Conservation (phyloP, 768 basidiomycete genomes). For the Pulveroboletus ravenelii region DNA sequence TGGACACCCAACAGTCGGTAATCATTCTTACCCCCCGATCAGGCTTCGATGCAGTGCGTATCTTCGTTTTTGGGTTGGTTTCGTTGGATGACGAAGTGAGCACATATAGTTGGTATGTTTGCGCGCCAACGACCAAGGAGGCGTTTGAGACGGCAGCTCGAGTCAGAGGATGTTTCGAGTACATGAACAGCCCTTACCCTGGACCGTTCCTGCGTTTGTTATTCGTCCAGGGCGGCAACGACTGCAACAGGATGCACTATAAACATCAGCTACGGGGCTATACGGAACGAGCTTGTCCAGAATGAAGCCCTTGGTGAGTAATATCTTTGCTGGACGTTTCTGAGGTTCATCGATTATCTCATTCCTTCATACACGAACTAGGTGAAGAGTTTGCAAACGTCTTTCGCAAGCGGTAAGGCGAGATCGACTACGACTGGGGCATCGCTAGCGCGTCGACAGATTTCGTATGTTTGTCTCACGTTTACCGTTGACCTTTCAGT, state of each 20-base stretch:
- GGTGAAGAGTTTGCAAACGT: constrained; percentile 62
- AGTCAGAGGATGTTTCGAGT: constrained; percentile 73
- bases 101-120: constrained; percentile 60
- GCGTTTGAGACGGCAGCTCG: constrained; percentile 53
- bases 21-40: constrained; percentile 51
- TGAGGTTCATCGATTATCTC: background rate
- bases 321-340: background rate
- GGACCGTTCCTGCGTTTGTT: background rate
- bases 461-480: constrained; percentile 51
- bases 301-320: constrained; percentile 52
- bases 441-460: constrained; percentile 75
- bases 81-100: background rate
- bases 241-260: constrained; percentile 61
- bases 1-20: constrained; percentile 71
- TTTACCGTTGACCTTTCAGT: background rate
- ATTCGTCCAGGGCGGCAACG: constrained; percentile 49
- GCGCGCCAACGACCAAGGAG: constrained; percentile 64
- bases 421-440: constrained; percentile 58
- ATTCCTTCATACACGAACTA: constrained; percentile 20
- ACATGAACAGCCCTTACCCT: constrained; percentile 12
- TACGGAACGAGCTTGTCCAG: too few species aligned
- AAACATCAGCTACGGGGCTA: constrained; percentile 34
- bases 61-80: background rate
- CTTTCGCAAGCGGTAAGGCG: constrained; percentile 54
- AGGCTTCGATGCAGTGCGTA: too few species aligned